These are phyloP conservation scores for Heliamphora pulchella DNA, from an alignment of 179 eudicot species.

Conservation along the genomic window DNA sequence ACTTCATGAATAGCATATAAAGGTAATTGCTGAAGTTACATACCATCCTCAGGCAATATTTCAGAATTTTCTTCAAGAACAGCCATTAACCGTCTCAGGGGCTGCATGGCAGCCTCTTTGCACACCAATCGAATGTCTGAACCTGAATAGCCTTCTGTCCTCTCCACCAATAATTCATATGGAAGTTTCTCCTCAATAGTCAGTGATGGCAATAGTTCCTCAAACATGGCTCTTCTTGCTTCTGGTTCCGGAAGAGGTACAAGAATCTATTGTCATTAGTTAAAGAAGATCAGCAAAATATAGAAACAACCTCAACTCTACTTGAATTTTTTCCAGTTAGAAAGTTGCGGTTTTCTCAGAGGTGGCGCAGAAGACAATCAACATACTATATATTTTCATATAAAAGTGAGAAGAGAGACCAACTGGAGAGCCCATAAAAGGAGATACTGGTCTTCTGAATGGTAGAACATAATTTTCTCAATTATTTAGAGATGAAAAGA, in stretches of 20 bases:
- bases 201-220: constrained; percentile 59
- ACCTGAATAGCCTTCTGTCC: constrained; percentile 86
- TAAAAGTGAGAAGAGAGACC: too few relatives aligned
- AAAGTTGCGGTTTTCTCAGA: not conserved
- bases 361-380: not conserved
- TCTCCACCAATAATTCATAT: constrained; percentile 68
- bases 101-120: constrained; percentile 99
- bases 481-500: not conserved
- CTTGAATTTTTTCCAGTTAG: not conserved
- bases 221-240: constrained; percentile 89
- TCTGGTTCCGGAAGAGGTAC: constrained; percentile 98
- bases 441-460: not conserved
- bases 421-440: too few relatives aligned
- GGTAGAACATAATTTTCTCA: not conserved
- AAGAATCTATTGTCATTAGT: constrained; percentile 56
- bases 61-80: constrained; percentile 64
- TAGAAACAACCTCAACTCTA: not conserved
- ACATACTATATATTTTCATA: too few relatives aligned
- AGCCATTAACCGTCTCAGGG: constrained; percentile 75
- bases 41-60: constrained; percentile 80
- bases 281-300: constrained; percentile 20
- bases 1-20: not conserved
- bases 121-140: constrained; percentile 89
- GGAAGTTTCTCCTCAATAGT: constrained; percentile 52
- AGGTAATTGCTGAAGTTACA: constrained; percentile 9